Conservation (phyloP, 306 rosid genomes). For the Oemleria cerasiformis region DNA sequence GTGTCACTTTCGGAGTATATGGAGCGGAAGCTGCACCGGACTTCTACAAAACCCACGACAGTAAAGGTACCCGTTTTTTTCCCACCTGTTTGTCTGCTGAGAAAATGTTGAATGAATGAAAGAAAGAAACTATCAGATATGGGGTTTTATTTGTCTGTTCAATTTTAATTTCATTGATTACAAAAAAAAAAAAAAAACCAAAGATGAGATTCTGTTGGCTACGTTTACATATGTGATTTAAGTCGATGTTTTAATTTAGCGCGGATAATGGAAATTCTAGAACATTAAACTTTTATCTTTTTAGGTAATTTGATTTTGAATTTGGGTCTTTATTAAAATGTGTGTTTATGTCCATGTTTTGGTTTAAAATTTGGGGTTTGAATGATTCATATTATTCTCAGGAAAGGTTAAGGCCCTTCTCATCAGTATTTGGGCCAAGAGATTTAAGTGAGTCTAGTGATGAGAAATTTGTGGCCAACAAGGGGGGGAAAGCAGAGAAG, state of each 20-base stretch:
- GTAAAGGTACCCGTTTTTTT: conserved; percentile 45
- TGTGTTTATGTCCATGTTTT: conserved; percentile 16
- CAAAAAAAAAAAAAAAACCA: neutral
- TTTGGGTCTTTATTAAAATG: neutral
- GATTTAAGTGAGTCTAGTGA: conserved; percentile 17
- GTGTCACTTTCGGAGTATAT: conserved; percentile 53
- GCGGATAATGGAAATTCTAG: neutral
- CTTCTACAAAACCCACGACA: conserved; percentile 30
- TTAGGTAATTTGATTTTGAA: neutral
- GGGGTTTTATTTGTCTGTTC: neutral
- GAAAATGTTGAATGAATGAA: neutral
- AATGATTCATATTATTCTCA: conserved; percentile 17
- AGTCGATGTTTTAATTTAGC: neutral
- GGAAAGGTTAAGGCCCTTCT: conserved; percentile 76
- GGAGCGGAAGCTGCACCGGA: conserved; percentile 34
- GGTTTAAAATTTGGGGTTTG: conserved; percentile 2
- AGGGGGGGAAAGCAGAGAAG: conserved; percentile 35
- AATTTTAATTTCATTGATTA: neutral
- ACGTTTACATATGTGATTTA: neutral
- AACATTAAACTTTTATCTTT: neutral
- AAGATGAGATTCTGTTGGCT: neutral
- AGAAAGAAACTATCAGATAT: neutral
- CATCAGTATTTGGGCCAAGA: conserved; percentile 45
- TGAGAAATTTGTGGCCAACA: conserved; percentile 25
- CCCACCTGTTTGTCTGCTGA: conserved; percentile 1